Evolutionary conservation across 2,329 filamentous ascomycete genomes (phyloP).

Genomic region (Sclerotiophoma versabilis): DNA sequence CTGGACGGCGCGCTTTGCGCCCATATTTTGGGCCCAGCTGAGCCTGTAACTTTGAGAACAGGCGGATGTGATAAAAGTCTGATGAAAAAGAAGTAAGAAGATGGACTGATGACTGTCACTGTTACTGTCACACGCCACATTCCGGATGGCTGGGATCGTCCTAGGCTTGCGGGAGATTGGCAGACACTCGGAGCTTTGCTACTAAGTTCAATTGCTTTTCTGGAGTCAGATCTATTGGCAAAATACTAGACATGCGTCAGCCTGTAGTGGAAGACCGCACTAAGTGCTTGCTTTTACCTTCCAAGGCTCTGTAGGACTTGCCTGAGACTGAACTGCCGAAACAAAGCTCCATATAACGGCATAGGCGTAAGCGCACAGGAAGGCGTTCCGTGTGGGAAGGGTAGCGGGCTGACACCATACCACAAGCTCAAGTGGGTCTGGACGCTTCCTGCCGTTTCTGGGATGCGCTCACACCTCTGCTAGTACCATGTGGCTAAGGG

Average conservation of each 20-base stretch:
- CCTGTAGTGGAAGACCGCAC: not conserved
- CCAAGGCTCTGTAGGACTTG: constrained; percentile 1
- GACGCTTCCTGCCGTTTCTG: constrained; percentile 12
- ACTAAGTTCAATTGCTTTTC: constrained; percentile 5
- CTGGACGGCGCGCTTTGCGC: constrained; percentile 7
- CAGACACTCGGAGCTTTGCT: constrained; percentile 6
- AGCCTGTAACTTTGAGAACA: not conserved
- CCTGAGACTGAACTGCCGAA: constrained; percentile 6
- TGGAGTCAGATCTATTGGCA: not conserved
- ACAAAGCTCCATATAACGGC: constrained; percentile 3
- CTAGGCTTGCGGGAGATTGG: constrained; percentile 11
- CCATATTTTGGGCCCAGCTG: not conserved
- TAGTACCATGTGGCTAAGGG: constrained; percentile 13
- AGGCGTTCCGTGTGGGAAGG: constrained; percentile 4
- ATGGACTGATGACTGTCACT: not conserved
- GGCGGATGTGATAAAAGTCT: not conserved
- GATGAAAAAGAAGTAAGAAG: not conserved
- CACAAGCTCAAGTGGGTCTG: constrained; percentile 16
- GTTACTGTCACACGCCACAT: not conserved
- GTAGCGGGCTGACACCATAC: constrained; percentile 10
- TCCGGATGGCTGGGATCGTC: constrained; percentile 4
- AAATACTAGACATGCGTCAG: constrained; percentile 2
- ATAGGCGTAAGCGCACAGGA: constrained; percentile 7
- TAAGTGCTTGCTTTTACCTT: constrained; percentile 3
- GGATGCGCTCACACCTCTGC: constrained; percentile 10